phyloP scores from a whole-genome alignment of 1,284 basidiomycete species.

The Heterobasidion parviporum region DNA sequence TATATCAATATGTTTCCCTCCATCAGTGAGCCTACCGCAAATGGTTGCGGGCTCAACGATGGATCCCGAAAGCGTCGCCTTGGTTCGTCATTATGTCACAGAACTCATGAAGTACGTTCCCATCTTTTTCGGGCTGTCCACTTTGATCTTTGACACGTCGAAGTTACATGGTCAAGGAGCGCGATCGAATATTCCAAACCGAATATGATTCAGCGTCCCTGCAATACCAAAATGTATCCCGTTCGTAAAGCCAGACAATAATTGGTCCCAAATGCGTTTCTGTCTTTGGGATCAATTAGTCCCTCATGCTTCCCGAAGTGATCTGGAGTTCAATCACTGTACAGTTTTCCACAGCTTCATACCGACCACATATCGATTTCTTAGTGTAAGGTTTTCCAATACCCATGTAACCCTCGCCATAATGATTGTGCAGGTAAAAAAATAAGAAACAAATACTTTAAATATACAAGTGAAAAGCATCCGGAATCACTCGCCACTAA shows the following conservation, averaged over 20 bases:
- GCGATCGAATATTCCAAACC: conserved; percentile 56
- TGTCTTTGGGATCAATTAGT: too few species aligned
- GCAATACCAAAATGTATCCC: conserved; percentile 69
- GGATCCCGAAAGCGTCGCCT: conserved; percentile 77
- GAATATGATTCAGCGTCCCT: conserved; percentile 69
- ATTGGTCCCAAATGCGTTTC: too few species aligned
- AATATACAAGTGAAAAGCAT: too few species aligned
- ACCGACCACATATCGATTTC: too few species aligned
- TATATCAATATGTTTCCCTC: background rate
- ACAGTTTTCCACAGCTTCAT: too few species aligned
- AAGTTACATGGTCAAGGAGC: conserved; percentile 66
- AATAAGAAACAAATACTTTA: too few species aligned
- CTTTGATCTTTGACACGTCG: conserved; percentile 2
- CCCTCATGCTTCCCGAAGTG: too few species aligned
- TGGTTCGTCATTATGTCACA: conserved; percentile 86
- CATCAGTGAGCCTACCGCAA: conserved; percentile 55
- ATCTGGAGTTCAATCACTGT: too few species aligned
- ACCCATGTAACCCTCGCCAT: too few species aligned
- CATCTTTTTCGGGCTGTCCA: background rate
- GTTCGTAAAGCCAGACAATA: conserved; percentile 31
- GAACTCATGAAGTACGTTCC: conserved; percentile 76
- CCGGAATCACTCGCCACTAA: background rate
- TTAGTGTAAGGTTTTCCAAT: too few species aligned
- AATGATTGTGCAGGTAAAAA: too few species aligned
- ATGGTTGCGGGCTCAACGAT: conserved; percentile 91